Percentiles rank a stretch among this genome's conserved stretches.
Evolutionary conservation across 2,329 filamentous ascomycete genomes (phyloP).

Genomic region (Aspergillus costaricaensis): DNA sequence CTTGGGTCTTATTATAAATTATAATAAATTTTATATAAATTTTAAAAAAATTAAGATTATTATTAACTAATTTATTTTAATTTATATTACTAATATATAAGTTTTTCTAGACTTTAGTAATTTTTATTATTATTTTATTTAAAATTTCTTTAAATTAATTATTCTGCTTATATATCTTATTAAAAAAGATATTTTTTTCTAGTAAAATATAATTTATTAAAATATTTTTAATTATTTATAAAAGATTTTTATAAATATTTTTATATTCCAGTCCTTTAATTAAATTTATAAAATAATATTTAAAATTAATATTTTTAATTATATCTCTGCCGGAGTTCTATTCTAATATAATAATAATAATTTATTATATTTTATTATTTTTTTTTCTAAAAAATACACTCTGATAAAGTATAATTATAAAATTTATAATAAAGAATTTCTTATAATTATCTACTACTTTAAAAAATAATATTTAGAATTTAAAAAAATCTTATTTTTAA

Average conservation of each 20-base stretch:
- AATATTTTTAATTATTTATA: slow-evolving; percentile 1
- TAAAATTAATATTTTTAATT: neutral
- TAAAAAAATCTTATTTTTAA: too few species aligned
- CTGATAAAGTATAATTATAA: too few species aligned
- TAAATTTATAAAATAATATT: neutral
- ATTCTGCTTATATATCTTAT: too few species aligned
- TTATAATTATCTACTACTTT: too few species aligned
- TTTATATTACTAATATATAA: neutral
- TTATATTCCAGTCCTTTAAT: neutral
- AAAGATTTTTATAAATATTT: neutral
- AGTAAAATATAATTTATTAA: neutral
- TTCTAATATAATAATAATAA: neutral
- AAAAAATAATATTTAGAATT: too few species aligned
- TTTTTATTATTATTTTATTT: neutral
- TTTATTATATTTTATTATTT: too few species aligned
- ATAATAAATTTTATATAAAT: neutral
- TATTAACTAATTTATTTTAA: slow-evolving; percentile 6
- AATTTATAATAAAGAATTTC: too few species aligned
- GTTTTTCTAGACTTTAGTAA: neutral
- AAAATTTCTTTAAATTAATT: too few species aligned
- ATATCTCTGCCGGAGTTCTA: neutral
- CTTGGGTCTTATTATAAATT: neutral
- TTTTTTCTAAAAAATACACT: too few species aligned
- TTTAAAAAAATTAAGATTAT: neutral
- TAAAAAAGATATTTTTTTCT: neutral